Base-by-base conservation (phyloP, 2,329 filamentous ascomycete genomes). In the Aspergillus jensenii region DNA sequence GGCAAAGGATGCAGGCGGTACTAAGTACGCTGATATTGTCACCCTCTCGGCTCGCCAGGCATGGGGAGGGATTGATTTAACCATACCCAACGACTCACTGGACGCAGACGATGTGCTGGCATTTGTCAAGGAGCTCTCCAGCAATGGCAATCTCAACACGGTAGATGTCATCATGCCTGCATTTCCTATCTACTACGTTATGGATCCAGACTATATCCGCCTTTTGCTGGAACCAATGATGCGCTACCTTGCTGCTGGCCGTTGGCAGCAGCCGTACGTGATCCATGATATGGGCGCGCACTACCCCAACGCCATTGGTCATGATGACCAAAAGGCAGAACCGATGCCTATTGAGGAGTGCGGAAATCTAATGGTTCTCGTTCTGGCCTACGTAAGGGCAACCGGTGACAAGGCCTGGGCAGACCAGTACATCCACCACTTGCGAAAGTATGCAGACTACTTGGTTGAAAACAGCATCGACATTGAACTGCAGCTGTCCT, bases 71-170 rank as follows among this genome's bases (percentile, higher is more conserved):
- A 76, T 77, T 50, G 76, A 78, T 45, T 31, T 78, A 37, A 73
- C 71, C 6, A 75, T 78, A 40, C 70, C 74, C 15, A 62, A 68
- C 23, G 67, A 68, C 37, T 69, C 73, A 4, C 64, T 71, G 5
- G 63, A 73, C 55, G 71, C 69, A 1, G 62, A 59, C 17, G 62
- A 71, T 35, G 65, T 71, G 2, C 59, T 75, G 31, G 74, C 71
- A 6, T 79, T 78, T 40, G 70, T 79, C 59, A 79, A 79, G 50
- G 76, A 79, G 59, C 71, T 79, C 41, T 76, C 74, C 5, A 78
- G 75, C 44, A 70, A 78, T 54, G 76, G 76, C 3, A 78, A 79
- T 55, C 56, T 76, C 40, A 77, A 78, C 55, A 79, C 77, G 1
- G 68, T 79, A 15, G 77, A 79, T 58, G 69, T 79, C 37, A 76